A percentile compares a stretch with the other conserved stretches of the same genome.
phyloP scores from a whole-genome alignment of 2,329 filamentous ascomycete genomes.

The Cercospora janseana region DNA sequence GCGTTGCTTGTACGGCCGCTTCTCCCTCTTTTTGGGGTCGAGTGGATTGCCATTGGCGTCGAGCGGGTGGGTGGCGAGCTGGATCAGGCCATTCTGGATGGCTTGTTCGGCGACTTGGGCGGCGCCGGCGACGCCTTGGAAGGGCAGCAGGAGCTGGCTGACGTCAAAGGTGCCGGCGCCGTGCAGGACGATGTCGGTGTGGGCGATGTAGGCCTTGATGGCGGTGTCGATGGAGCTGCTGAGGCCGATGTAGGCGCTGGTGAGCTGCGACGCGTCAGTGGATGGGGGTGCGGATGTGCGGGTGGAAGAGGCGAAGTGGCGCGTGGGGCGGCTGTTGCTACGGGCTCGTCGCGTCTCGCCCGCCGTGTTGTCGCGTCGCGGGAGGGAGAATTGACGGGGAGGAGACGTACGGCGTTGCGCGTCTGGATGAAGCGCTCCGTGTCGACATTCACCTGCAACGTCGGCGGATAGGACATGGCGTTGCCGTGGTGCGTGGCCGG shows the following conservation, averaged over 20 bases:
- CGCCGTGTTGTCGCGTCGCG: background rate
- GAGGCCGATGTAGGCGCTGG: constrained; percentile 74
- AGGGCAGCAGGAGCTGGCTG: constrained; percentile 32
- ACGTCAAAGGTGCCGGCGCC: constrained; percentile 37
- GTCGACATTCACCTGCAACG: constrained; percentile 17
- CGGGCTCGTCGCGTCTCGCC: background rate
- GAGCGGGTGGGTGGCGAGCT: constrained; percentile 7
- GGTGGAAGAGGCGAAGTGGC: background rate
- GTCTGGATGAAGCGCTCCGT: constrained; percentile 25
- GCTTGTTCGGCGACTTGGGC: constrained; percentile 27
- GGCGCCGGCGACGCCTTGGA: constrained; percentile 28
- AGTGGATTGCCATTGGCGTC: constrained; percentile 14
- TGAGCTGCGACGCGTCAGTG: constrained; percentile 55
- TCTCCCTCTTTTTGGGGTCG: constrained; percentile 34
- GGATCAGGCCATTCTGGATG: constrained; percentile 20
- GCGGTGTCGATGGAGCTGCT: constrained; percentile 76
- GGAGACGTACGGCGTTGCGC: constrained; percentile 26
- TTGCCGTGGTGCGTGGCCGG: background rate
- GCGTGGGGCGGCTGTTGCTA: constrained; percentile 6
- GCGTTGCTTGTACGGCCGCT: constrained; percentile 49
- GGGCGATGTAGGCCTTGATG: constrained; percentile 79
- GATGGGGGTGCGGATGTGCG: background rate
- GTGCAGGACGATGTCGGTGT: constrained; percentile 79
- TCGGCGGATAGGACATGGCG: constrained; percentile 7
- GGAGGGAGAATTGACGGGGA: background rate